phyloP scores from a whole-genome alignment of 768 basidiomycete genomes.

The Mycena amicta region DNA sequence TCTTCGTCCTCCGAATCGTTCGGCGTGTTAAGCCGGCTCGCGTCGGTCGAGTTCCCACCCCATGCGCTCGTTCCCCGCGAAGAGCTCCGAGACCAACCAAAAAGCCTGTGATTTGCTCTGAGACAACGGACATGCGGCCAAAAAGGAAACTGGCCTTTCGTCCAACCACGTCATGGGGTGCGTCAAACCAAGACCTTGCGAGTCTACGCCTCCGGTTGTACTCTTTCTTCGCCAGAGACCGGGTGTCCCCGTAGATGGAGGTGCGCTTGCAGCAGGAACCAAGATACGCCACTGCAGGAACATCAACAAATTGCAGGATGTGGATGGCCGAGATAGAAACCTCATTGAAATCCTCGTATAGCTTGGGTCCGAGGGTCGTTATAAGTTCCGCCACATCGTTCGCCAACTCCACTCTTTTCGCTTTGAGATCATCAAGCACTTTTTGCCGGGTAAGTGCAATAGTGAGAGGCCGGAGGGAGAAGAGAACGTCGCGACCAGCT shows the following conservation, averaged over 20 bases:
- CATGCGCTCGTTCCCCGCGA: conserved; percentile 83
- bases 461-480: conserved; percentile 82
- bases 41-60: conserved; percentile 57
- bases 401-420: conserved; percentile 69
- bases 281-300: conserved; percentile 71
- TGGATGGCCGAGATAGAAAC: conserved; percentile 40
- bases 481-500: conserved; percentile 91
- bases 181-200: conserved; percentile 78
- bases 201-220: conserved; percentile 76
- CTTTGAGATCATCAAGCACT: conserved; percentile 73
- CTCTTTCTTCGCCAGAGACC: conserved; percentile 83
- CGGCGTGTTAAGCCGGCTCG: conserved; percentile 67
- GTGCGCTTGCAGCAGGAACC: conserved; percentile 78
- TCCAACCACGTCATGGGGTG: conserved; percentile 97
- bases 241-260: conserved; percentile 70
- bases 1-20: conserved; percentile 86
- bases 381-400: conserved; percentile 83
- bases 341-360: conserved; percentile 87
- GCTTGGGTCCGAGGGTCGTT: conserved; percentile 83
- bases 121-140: too few relatives aligned
- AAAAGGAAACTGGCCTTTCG: too few relatives aligned
- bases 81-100: conserved; percentile 86
- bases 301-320: conserved; percentile 3
- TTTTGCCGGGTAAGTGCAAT: conserved; percentile 86
- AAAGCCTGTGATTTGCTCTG: too few relatives aligned